These are phyloP conservation scores for Candolleomyces aberdarensis DNA, from an alignment of 768 basidiomycete genomes.

Conservation along the genomic window DNA sequence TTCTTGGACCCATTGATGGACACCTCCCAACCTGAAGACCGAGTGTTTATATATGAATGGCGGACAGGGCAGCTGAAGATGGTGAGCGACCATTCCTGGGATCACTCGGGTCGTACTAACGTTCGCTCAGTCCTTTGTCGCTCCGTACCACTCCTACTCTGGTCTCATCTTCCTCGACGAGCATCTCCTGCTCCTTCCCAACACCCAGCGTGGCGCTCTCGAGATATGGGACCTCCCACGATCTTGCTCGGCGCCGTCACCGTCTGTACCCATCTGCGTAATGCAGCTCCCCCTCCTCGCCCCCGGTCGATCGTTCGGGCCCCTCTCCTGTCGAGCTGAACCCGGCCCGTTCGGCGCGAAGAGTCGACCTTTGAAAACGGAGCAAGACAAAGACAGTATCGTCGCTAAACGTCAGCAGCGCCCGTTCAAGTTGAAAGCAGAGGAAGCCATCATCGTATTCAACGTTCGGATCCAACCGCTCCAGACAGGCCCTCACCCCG, in stretches of 20 bases:
- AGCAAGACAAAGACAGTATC: background rate
- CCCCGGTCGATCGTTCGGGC: slow-evolving; percentile 16
- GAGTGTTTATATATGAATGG: slow-evolving; percentile 44
- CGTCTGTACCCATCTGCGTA: slow-evolving; percentile 17
- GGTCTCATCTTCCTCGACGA: slow-evolving; percentile 33
- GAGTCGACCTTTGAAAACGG: background rate
- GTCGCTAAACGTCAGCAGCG: background rate
- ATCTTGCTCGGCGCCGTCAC: slow-evolving; percentile 7
- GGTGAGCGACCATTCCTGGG: slow-evolving; percentile 20
- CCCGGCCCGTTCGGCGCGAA: slow-evolving; percentile 32
- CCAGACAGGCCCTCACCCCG: background rate
- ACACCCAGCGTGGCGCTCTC: slow-evolving; percentile 22
- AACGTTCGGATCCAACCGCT: slow-evolving; percentile 22
- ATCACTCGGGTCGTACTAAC: background rate
- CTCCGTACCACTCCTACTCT: slow-evolving; percentile 23
- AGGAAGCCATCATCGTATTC: slow-evolving; percentile 33
- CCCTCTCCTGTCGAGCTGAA: slow-evolving; percentile 37
- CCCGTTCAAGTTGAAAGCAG: slow-evolving; percentile 15
- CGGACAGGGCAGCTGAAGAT: slow-evolving; percentile 31
- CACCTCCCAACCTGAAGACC: slow-evolving; percentile 17
- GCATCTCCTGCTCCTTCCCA: slow-evolving; percentile 31
- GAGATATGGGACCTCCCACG: slow-evolving; percentile 35
- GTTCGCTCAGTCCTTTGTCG: slow-evolving; percentile 14
- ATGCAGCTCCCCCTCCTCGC: slow-evolving; percentile 30
- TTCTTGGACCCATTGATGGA: slow-evolving; percentile 6